These are phyloP conservation scores for Lactifluus subvellereus DNA, from an alignment of 768 basidiomycete species.

Conservation along the genomic window DNA sequence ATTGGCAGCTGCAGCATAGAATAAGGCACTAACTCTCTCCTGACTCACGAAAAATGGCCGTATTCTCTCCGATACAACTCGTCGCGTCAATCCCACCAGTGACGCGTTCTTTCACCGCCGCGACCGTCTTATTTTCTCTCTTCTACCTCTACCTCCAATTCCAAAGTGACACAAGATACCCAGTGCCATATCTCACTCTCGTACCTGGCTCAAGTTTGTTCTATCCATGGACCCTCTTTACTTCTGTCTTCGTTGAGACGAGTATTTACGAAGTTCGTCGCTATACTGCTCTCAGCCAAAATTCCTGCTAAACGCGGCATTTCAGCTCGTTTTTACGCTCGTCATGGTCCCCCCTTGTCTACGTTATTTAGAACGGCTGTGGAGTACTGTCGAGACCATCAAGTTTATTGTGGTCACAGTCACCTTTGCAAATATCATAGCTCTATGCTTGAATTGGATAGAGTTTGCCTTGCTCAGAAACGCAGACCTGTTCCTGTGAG, in stretches of 20 bases:
- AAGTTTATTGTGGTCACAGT: conserved; percentile 82
- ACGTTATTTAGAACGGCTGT: conserved; percentile 89
- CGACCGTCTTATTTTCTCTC: conserved; percentile 52
- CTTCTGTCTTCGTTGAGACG: conserved; percentile 81
- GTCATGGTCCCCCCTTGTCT: conserved; percentile 76
- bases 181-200: conserved; percentile 66
- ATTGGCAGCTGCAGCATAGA: no score
- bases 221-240: conserved; percentile 93
- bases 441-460: conserved; percentile 84
- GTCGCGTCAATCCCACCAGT: conserved; percentile 71
- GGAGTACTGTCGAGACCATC: conserved; percentile 81
- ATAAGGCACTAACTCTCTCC: no score
- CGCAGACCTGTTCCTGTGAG: conserved; percentile 74
- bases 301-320: conserved; percentile 10
- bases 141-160: conserved; percentile 63
- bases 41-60: conserved; percentile 48
- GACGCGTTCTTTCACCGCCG: conserved; percentile 64
- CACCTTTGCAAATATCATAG: conserved; percentile 81
- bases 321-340: conserved; percentile 70
- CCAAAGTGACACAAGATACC: conserved; percentile 37
- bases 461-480: conserved; percentile 66
- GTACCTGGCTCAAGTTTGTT: conserved; percentile 77
- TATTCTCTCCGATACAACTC: conserved; percentile 65
- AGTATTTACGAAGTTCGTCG: conserved; percentile 72
- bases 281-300: not conserved